These are phyloP conservation scores for Silene latifolia DNA, from an alignment of 148 eudicot species.

Conservation along the genomic window DNA sequence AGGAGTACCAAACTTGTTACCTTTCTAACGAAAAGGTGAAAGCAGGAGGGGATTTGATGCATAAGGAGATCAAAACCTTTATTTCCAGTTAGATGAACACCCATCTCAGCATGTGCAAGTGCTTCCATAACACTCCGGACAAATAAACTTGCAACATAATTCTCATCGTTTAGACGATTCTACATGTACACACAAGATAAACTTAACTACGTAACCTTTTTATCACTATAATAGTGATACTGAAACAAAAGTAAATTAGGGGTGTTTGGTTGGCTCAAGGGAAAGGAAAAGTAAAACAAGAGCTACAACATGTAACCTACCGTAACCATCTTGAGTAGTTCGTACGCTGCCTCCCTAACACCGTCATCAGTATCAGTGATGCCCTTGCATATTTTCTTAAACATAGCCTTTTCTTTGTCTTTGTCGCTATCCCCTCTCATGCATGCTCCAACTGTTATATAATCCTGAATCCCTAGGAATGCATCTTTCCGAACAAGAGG, in stretches of 20 bases:
- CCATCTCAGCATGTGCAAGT: background rate
- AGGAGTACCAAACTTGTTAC: background rate
- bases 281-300: too few relatives aligned
- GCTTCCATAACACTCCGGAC: background rate
- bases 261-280: too few relatives aligned
- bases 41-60: background rate
- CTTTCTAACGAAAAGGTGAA: background rate
- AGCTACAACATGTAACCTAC: too few relatives aligned
- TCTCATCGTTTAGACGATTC: too few relatives aligned
- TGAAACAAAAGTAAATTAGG: too few relatives aligned
- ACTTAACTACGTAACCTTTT: too few relatives aligned
- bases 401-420: background rate
- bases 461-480: background rate
- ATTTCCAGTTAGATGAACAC: background rate
- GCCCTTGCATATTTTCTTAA: background rate
- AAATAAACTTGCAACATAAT: background rate
- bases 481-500: background rate
- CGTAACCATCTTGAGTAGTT: background rate
- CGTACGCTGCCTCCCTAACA: background rate
- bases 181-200: too few relatives aligned
- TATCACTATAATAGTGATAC: too few relatives aligned
- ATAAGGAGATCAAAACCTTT: background rate
- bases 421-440: background rate
- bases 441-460: background rate
- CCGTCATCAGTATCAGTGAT: background rate